Evolutionary conservation across 306 rosid species (phyloP).

Genomic region (Quercus mongolica): DNA sequence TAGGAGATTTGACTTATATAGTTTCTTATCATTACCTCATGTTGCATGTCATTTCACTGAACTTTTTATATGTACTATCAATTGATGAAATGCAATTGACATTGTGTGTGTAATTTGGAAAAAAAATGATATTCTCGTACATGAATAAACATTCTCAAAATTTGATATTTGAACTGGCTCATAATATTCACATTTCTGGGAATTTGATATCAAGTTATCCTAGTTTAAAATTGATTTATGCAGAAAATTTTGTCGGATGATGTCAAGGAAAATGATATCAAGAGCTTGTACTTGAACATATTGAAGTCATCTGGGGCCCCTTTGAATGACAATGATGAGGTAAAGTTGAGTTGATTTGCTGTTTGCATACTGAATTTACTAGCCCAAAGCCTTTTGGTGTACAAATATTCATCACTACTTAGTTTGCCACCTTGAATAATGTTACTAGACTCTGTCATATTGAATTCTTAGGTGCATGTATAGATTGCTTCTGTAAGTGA

Average conservation of each 20-base stretch:
- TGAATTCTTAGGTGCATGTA: background rate
- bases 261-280: conserved; percentile 43
- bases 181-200: background rate
- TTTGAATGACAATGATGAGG: conserved; percentile 43
- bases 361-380: background rate
- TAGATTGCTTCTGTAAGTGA: background rate
- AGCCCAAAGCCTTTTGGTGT: background rate
- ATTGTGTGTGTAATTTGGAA: background rate
- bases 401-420: background rate
- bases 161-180: background rate
- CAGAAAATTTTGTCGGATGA: conserved; percentile 52
- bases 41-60: background rate
- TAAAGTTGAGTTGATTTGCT: conserved; percentile 5
- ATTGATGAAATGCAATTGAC: background rate
- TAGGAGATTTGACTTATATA: background rate
- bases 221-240: conserved; percentile 22
- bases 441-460: background rate
- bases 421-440: background rate
- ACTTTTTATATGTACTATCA: background rate
- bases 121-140: background rate
- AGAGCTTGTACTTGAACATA: conserved; percentile 42
- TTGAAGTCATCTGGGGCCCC: conserved; percentile 32
- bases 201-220: background rate
- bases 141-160: background rate
- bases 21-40: background rate